phyloP scores from a whole-genome alignment of 768 basidiomycete species.

The Podaxis sp. region DNA sequence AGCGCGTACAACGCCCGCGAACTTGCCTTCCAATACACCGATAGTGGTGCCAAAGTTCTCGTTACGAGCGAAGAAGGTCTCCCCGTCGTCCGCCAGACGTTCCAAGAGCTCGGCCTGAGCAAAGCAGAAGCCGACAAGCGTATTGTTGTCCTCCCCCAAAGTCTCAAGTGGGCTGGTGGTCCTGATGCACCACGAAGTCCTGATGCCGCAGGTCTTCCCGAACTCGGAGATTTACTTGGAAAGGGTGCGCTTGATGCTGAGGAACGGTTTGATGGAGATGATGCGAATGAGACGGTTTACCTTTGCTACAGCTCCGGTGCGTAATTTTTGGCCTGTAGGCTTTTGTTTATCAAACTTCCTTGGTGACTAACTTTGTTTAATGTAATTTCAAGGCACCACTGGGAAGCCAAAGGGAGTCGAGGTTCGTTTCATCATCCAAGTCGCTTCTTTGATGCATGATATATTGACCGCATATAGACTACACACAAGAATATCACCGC shows the following conservation, averaged over 20 bases:
- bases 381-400: conserved; percentile 56
- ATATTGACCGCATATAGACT: conserved; percentile 34
- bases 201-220: conserved; percentile 30
- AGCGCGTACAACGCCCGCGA: conserved; percentile 67
- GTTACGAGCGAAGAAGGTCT: conserved; percentile 66
- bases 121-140: conserved; percentile 47
- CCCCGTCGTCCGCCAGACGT: conserved; percentile 52
- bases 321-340: background rate
- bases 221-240: conserved; percentile 49
- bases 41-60: conserved; percentile 63
- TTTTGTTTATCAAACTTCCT: background rate
- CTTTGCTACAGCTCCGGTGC: conserved; percentile 56
- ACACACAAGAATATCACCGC: conserved; percentile 69
- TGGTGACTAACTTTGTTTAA: background rate
- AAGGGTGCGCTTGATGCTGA: conserved; percentile 49
- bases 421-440: conserved; percentile 25
- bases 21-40: conserved; percentile 66
- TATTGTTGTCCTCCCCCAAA: conserved; percentile 55
- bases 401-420: conserved; percentile 74
- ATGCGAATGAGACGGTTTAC: conserved; percentile 57
- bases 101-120: conserved; percentile 47
- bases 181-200: conserved; percentile 25
- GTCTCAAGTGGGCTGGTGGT: conserved; percentile 45
- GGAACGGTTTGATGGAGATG: conserved; percentile 50
- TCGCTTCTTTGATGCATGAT: conserved; percentile 1